Conservation (phyloP, 441 rosid genomes). For the Iberis amara region DNA sequence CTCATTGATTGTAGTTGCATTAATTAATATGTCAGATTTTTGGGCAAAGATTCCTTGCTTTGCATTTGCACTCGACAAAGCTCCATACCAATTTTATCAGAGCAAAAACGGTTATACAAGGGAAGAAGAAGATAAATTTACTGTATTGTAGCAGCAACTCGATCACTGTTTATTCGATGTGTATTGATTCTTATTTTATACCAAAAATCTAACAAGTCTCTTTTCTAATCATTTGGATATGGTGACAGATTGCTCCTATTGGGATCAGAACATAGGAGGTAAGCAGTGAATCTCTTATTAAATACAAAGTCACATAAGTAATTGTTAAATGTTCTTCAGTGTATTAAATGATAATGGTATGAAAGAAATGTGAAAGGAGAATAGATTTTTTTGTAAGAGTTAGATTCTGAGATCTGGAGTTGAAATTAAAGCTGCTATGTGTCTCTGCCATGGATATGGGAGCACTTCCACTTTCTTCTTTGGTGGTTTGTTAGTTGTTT, state of each 20-base stretch:
- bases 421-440: slow-evolving; percentile 61
- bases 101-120: too few relatives aligned
- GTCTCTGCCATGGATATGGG: slow-evolving; percentile 87
- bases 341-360: slow-evolving; percentile 59
- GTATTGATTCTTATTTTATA: neutral
- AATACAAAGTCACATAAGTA: too few relatives aligned
- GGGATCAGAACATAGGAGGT: slow-evolving; percentile 82
- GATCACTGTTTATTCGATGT: slow-evolving; percentile 89
- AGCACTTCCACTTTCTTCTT: slow-evolving; percentile 97
- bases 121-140: too few relatives aligned
- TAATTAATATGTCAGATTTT: too few relatives aligned
- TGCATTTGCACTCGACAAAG: too few relatives aligned
- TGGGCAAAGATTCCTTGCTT: too few relatives aligned
- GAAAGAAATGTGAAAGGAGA: slow-evolving; percentile 65
- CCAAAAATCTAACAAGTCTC: neutral
- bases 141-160: slow-evolving; percentile 53
- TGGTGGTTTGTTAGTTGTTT: slow-evolving; percentile 54
- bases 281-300: slow-evolving; percentile 18
- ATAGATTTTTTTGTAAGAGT: slow-evolving; percentile 69
- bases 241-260: slow-evolving; percentile 56
- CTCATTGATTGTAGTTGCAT: too few relatives aligned
- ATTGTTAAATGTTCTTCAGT: slow-evolving; percentile 23
- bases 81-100: too few relatives aligned
- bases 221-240: slow-evolving; percentile 14
- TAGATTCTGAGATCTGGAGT: slow-evolving; percentile 68